Percentiles rank a stretch among this genome's conserved stretches.
phyloP scores from a whole-genome alignment of 2,329 filamentous ascomycete species.

The Monilinia laxa region DNA sequence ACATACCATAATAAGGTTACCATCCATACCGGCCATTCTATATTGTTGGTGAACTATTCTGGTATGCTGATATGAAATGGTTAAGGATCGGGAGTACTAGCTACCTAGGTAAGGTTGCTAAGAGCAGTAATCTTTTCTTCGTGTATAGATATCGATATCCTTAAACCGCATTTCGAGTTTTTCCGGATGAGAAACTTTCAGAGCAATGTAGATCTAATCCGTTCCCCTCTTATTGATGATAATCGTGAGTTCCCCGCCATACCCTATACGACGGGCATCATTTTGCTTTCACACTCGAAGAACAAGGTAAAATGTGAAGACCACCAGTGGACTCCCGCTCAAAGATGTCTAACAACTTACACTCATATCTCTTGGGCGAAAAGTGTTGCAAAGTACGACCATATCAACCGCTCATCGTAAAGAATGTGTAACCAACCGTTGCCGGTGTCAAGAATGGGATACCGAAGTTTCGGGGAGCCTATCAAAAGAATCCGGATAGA shows the following conservation, averaged over 20 bases:
- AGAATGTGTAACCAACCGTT: background rate
- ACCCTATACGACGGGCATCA: no score
- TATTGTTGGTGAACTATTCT: background rate
- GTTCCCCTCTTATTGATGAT: no score
- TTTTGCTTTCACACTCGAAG: background rate
- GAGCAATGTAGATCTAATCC: no score
- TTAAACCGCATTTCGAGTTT: background rate
- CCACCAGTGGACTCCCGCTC: background rate
- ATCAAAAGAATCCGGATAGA: slow-evolving; percentile 5
- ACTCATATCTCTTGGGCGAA: slow-evolving; percentile 1
- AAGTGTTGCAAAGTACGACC: slow-evolving; percentile 1
- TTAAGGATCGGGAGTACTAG: no score
- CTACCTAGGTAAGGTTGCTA: background rate
- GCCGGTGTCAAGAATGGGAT: slow-evolving; percentile 14
- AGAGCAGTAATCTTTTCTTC: background rate
- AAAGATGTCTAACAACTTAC: background rate
- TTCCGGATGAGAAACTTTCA: no score
- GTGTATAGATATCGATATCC: background rate
- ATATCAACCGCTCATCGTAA: background rate
- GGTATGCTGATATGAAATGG: background rate
- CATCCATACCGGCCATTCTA: no score
- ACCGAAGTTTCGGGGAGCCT: slow-evolving; percentile 9
- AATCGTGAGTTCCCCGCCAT: background rate
- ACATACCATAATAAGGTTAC: no score
- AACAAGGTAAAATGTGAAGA: background rate